Percentiles rank a stretch among this genome's conserved stretches.
Evolutionary conservation across 257 asterid genomes (phyloP).

Genomic region (Mitragyna speciosa): DNA sequence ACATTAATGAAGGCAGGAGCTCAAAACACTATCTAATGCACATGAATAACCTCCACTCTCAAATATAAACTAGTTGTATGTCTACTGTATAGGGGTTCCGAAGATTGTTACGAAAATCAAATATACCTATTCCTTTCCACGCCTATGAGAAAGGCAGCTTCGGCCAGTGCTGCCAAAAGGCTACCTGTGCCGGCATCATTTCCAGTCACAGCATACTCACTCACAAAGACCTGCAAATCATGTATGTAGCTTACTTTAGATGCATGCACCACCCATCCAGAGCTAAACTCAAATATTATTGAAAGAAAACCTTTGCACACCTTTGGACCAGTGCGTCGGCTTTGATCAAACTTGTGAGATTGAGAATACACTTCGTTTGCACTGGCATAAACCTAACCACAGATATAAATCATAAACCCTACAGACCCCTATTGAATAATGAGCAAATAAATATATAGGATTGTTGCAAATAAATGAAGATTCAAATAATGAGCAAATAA

Average conservation of each 20-base stretch:
- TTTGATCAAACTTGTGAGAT: constrained; percentile 53
- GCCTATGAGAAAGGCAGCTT: constrained; percentile 91
- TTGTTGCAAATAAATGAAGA: neutral
- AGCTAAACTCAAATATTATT: constrained; percentile 8
- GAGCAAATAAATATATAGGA: neutral
- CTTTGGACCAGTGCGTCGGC: constrained; percentile 81
- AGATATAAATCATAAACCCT: constrained; percentile 8
- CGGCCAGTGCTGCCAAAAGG: constrained; percentile 88
- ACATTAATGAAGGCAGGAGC: too few species aligned
- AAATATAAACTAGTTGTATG: neutral
- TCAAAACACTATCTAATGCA: too few species aligned
- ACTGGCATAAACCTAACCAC: constrained; percentile 60
- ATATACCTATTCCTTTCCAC: constrained; percentile 81
- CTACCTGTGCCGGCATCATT: constrained; percentile 82
- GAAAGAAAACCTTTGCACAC: constrained; percentile 38
- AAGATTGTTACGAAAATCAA: neutral
- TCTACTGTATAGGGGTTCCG: neutral
- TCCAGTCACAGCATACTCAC: constrained; percentile 94
- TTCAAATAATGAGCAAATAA: too few species aligned
- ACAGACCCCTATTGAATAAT: neutral
- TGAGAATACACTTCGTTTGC: constrained; percentile 56
- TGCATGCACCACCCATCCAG: constrained; percentile 15
- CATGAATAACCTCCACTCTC: neutral
- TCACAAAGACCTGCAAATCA: constrained; percentile 79
- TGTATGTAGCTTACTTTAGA: neutral